Base-by-base conservation (phyloP, 352 stramenopile genomes). In the Pilasporangium apinafurcum region DNA sequence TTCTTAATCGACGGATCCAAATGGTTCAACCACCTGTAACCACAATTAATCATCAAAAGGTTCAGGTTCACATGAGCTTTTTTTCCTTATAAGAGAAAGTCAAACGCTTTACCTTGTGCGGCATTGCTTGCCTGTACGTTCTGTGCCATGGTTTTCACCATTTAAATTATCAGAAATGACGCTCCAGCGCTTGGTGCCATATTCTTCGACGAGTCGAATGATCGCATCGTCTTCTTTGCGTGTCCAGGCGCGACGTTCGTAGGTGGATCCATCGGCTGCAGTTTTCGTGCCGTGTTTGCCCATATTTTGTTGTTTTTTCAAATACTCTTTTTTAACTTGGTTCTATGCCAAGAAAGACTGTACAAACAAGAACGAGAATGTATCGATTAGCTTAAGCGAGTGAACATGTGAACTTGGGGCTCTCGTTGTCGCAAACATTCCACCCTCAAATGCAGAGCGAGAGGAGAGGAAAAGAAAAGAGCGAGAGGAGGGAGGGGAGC, bases 141-240 rank as follows among this genome's bases (percentile, higher is more conserved):
- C 80, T 13, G 79, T 90, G 44, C 78, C 78, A 66, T 85, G 79
- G 49, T 86, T 86, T 45, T 91, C 78, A 37, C 77, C 69, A 46
- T 92, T 92, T 24, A 92, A 61, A 30, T 92, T 77, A 57, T 92
- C 80, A 12, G 80, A 90, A 52, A 92, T 92, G 56, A 92, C 77
- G 48, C 67, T 85, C 80, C 80, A 92, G 46, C 80, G 75, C 58
- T 92, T 92, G 29, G 77, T 92, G 43, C 80, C 80, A 53, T 92
- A 90, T 52, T 92, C 78, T 17, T 92, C 76, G 14, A 92, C 80
- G 32, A 92, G 64, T 10, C 77, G 75, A 37, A 89, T 86, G 51
- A 92, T 92, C 6, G 74, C 72, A 37, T 92, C 80, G 52, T 92
- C 80, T 49, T 92, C 80, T 42, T 92, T 88, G 36, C 80, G 75